phyloP scores from a whole-genome alignment of 2,329 filamentous ascomycete genomes.

The Parastagonospora nodorum region DNA sequence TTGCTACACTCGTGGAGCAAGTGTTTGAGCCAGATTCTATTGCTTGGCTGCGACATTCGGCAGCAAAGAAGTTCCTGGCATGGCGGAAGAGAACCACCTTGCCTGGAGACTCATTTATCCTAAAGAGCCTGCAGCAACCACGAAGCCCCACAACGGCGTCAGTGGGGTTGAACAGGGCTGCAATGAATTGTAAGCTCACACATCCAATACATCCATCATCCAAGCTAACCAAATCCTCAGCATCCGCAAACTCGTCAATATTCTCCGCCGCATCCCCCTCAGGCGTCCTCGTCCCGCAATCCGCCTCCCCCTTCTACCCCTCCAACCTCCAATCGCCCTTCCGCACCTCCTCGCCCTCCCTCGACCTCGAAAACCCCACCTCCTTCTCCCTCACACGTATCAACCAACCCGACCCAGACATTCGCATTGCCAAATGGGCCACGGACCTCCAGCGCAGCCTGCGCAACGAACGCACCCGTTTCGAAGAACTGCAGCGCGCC shows the following conservation, averaged over 20 bases:
- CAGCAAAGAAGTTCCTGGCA: slow-evolving; percentile 78
- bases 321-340: slow-evolving; percentile 43
- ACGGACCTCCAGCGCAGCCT: slow-evolving; percentile 78
- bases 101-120: slow-evolving; percentile 31
- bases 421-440: slow-evolving; percentile 83
- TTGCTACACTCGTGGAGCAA: slow-evolving; percentile 69
- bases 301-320: slow-evolving; percentile 40
- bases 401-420: slow-evolving; percentile 65
- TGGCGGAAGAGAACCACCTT: slow-evolving; percentile 62
- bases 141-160: slow-evolving; percentile 36
- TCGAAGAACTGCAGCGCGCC: slow-evolving; percentile 62
- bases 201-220: not conserved
- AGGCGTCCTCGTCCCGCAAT: slow-evolving; percentile 45
- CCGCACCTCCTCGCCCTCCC: slow-evolving; percentile 39
- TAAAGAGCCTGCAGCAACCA: slow-evolving; percentile 31
- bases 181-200: slow-evolving; percentile 28
- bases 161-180: slow-evolving; percentile 32
- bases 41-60: slow-evolving; percentile 79
- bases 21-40: slow-evolving; percentile 80
- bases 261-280: slow-evolving; percentile 45
- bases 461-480: slow-evolving; percentile 72
- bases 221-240: slow-evolving; percentile 24
- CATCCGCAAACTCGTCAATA: slow-evolving; percentile 42
- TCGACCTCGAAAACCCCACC: slow-evolving; percentile 34
- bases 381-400: slow-evolving; percentile 54